Evolutionary conservation across 139 green algal genomes (phyloP), one percentile per base, ranked within the genome.

Genomic region (Chlorella sp.): DNA sequence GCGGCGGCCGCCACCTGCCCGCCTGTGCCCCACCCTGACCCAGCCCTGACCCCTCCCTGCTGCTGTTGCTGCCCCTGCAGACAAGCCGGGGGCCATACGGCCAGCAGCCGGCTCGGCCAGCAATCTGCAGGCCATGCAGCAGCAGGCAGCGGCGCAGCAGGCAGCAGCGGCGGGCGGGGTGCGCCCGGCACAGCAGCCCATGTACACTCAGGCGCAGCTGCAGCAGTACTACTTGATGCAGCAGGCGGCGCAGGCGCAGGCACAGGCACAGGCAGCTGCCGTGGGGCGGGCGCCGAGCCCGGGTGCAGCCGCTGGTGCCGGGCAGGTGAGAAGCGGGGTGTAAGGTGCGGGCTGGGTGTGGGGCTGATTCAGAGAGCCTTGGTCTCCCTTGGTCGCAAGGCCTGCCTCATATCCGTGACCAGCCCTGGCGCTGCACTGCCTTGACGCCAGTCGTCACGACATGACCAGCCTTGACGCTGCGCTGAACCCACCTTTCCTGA

Each of bases 71-170:
- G 22, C 36, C 60, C 3, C 36, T 36, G 85, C 85, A 83, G 85
- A 83, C 69, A 81, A 89, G 69, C 85, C 39, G 12, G 69, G 69
- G 12, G 83, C 37, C 0, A 34, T 78, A 30, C 40, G 83, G 22
- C 66, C 64, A 5, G 64, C 5, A 22, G 81, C 53, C 11, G 34
- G 57, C 57, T 76, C 81, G 22, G 32, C 60, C 22, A 34, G 26
- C 34, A 75, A 76, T 34, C 81, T 86, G 81, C 57, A 32, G 81
- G 57, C 42, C 42, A 85, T 36, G 75, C 71, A 79, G 71, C 75
- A 53, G 75, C 16, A 34, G 1, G 75, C n/a, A 3, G 34, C n/a
- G 42, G 79, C 79, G 48, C 42, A 36, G 30, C 24, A 68, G 28
- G 30, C 42, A 28, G 26, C 48, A 0, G 69, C 42, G 9, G 79